Conservation (phyloP, 805 yeast species). For the Lachancea waltii region DNA sequence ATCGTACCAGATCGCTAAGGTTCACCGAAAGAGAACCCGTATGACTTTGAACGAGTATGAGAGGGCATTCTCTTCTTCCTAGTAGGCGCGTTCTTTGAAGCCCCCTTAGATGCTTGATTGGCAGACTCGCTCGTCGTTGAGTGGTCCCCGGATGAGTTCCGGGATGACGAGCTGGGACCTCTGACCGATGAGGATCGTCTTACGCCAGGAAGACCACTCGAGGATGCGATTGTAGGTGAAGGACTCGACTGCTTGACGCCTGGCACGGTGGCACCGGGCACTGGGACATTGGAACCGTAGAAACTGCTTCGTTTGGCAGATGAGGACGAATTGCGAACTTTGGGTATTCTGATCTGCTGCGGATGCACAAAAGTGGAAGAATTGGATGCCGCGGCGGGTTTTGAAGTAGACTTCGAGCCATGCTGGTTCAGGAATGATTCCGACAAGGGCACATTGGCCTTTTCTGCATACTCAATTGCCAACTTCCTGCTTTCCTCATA, state of each 20-base stretch:
- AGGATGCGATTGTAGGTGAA: conserved; percentile 7
- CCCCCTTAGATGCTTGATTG: neutral
- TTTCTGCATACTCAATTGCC: conserved; percentile 16
- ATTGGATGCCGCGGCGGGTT: neutral
- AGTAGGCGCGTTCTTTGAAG: neutral
- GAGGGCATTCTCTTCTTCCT: conserved; percentile 5
- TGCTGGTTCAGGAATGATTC: conserved; percentile 5
- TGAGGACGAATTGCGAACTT: conserved; percentile 9
- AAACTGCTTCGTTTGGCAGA: conserved; percentile 22
- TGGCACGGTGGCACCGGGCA: conserved; percentile 8
- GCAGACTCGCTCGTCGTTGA: neutral
- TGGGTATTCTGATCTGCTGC: conserved; percentile 8
- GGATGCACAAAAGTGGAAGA: conserved; percentile 2
- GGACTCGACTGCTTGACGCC: conserved; percentile 6
- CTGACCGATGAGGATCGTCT: conserved; percentile 21
- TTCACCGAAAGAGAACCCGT: neutral
- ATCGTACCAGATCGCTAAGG: neutral
- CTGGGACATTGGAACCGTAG: conserved; percentile 15
- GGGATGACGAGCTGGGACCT: conserved; percentile 6
- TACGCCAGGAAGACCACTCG: conserved; percentile 22
- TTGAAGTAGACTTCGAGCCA: neutral
- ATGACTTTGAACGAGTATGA: neutral
- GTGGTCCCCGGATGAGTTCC: conserved; percentile 6
- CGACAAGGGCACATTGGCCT: conserved; percentile 10
- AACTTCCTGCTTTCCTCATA: conserved; percentile 16